Conservation (phyloP, 176 grass and related monocot genomes). For the maize (Zea mays) region DNA sequence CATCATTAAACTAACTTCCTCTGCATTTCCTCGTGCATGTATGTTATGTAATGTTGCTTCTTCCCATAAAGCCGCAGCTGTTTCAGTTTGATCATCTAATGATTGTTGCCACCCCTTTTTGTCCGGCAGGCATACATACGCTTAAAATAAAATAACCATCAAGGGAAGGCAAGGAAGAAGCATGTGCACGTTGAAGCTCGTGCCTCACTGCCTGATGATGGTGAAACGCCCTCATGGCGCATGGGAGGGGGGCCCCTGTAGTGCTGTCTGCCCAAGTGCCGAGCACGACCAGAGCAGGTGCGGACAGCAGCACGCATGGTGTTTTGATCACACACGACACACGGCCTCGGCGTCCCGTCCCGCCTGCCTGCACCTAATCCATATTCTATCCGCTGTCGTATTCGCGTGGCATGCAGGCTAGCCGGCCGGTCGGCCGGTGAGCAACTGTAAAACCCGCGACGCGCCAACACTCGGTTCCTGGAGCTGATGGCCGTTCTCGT, state of each 20-base stretch:
- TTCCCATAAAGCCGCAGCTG: slow-evolving; percentile 43
- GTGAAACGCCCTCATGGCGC: slow-evolving; percentile 58
- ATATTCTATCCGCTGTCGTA: background rate
- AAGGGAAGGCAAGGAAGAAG: slow-evolving; percentile 31
- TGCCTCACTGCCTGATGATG: slow-evolving; percentile 50
- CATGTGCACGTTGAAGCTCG: slow-evolving; percentile 43
- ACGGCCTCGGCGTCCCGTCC: background rate
- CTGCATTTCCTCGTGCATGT: slow-evolving; percentile 25
- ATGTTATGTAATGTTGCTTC: slow-evolving; percentile 40
- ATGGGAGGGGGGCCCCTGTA: slow-evolving; percentile 42
- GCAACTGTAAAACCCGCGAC: slow-evolving; percentile 32
- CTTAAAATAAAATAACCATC: slow-evolving; percentile 46
- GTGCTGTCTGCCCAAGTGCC: slow-evolving; percentile 27
- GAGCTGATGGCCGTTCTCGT: slow-evolving; percentile 19
- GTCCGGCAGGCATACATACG: slow-evolving; percentile 40
- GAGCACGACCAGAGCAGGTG: slow-evolving; percentile 44
- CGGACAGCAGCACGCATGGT: slow-evolving; percentile 9
- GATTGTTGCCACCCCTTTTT: slow-evolving; percentile 49
- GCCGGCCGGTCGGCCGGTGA: background rate
- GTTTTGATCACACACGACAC: slow-evolving; percentile 7
- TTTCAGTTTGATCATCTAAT: slow-evolving; percentile 58
- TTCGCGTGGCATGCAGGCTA: slow-evolving; percentile 31
- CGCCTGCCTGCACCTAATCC: background rate
- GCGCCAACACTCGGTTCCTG: slow-evolving; percentile 38
- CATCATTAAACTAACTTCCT: background rate